Conservation (phyloP, 148 eudicot genomes). For the Camellia sinensis region DNA sequence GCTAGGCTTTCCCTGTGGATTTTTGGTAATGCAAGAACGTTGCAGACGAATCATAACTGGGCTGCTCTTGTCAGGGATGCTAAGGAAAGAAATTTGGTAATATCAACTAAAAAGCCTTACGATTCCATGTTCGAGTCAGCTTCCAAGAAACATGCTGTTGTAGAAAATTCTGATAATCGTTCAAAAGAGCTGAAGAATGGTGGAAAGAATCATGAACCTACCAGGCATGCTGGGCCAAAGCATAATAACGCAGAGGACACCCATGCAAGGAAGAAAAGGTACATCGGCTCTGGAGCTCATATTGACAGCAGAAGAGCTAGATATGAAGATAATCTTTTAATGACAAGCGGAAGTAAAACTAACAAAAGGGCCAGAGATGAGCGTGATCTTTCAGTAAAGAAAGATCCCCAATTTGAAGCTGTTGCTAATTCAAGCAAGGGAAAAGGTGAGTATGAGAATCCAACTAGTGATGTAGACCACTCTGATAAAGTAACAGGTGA, state of each 20-base stretch:
- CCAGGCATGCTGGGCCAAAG: slow-evolving; percentile 24
- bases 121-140: slow-evolving; percentile 37
- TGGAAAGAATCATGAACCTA: slow-evolving; percentile 32
- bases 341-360: slow-evolving; percentile 16
- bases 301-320: slow-evolving; percentile 26
- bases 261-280: slow-evolving; percentile 34
- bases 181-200: slow-evolving; percentile 22
- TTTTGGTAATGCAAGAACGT: slow-evolving; percentile 82
- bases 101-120: slow-evolving; percentile 68
- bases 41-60: slow-evolving; percentile 77
- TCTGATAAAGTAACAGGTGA: slow-evolving; percentile 18
- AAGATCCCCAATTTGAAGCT: slow-evolving; percentile 22
- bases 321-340: slow-evolving; percentile 18
- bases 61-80: slow-evolving; percentile 88
- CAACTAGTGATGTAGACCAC: slow-evolving; percentile 17
- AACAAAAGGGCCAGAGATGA: slow-evolving; percentile 22
- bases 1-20: slow-evolving; percentile 91
- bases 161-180: slow-evolving; percentile 26
- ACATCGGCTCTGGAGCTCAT: slow-evolving; percentile 14
- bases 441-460: slow-evolving; percentile 23
- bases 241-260: slow-evolving; percentile 28
- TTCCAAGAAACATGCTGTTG: slow-evolving; percentile 25
- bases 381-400: slow-evolving; percentile 1
- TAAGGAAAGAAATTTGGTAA: slow-evolving; percentile 59
- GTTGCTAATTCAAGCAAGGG: slow-evolving; percentile 20